Evolutionary conservation across 2,329 filamentous ascomycete genomes (phyloP).

Genomic region (Claviceps capensis): DNA sequence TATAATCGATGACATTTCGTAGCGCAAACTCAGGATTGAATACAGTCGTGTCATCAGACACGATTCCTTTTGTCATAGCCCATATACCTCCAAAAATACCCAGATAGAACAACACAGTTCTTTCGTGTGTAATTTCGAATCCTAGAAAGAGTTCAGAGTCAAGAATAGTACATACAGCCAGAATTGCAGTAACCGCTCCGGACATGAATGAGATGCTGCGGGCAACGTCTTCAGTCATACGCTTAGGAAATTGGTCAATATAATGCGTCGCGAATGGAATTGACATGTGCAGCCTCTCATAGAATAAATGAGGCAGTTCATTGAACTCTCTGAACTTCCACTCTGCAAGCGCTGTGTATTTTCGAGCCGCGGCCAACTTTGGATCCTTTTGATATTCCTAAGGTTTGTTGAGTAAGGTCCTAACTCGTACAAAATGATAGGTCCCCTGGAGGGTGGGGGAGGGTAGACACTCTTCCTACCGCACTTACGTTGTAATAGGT

Average conservation of each 20-base stretch:
- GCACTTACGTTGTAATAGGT: constrained; percentile 73
- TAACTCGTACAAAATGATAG: neutral
- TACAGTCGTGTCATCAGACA: constrained; percentile 77
- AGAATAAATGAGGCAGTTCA: constrained; percentile 83
- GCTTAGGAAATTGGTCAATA: constrained; percentile 90
- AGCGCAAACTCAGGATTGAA: constrained; percentile 88
- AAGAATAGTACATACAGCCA: constrained; percentile 71
- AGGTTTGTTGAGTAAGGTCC: neutral
- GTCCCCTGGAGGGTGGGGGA: neutral
- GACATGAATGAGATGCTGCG: constrained; percentile 78
- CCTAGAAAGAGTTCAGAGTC: constrained; percentile 83
- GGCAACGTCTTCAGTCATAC: constrained; percentile 76
- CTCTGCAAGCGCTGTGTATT: constrained; percentile 85
- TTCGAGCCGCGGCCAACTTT: constrained; percentile 63
- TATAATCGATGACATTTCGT: constrained; percentile 80
- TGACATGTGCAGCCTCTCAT: constrained; percentile 83
- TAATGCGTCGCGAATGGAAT: constrained; percentile 87
- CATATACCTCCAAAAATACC: constrained; percentile 72
- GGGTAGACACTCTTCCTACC: neutral
- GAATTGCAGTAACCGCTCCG: constrained; percentile 72
- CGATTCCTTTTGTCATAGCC: constrained; percentile 67
- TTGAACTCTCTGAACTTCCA: constrained; percentile 99
- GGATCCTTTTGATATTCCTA: constrained; percentile 94
- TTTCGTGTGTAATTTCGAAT: constrained; percentile 81
- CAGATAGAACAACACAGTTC: constrained; percentile 83